Evolutionary conservation across 345 rosid species (phyloP), one percentile per base, ranked within the genome.

Genomic region (Eucalyptus leucophloia): DNA sequence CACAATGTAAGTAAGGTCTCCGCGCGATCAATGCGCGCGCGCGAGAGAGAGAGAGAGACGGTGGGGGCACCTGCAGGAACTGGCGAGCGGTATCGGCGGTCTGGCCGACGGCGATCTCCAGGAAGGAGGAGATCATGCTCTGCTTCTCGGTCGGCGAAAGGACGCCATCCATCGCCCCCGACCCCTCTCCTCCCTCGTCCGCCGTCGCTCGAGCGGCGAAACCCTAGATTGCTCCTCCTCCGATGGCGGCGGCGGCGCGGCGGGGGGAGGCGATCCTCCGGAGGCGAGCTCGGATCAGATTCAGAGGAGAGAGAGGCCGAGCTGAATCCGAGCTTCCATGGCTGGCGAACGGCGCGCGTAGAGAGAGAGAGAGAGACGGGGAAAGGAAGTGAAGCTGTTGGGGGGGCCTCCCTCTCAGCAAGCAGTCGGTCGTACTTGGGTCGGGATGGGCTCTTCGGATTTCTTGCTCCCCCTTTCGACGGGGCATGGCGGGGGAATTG

Each of bases 61-160:
- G 4, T 19, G 42, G 26, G 54, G 40, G 51, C 37, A 98, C 99
- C 98, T 96, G 95, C 91, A 98, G 90, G 93, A 98, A 97, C 91
- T 96, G 99, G 40, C 92, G 90, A 89, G 99, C 99, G 47, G 99
- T 98, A 86, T 96, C 98, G 56, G 96, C 91, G 45, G 98, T 96
- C 90, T 98, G 98, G 82, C 99, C 99, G 21, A 95, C 98, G 60
- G 99, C 99, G 95, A 98, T 95, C 94, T 98, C 99, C 81, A 98
- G 98, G 93, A 98, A 98, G 88, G 99, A 98, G 90, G 99, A 92
- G 91, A 98, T 96, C 95, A 96, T 92, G 51, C 91, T 92, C 93
- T 97, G 97, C 93, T 94, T 88, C 86, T 98, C 97, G 91, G 87
- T 87, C 8, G 96, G 89, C 60, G 98, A 93, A 82, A 93, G 60